Percentiles rank a stretch among this genome's conserved stretches.
phyloP scores from a whole-genome alignment of 2,329 filamentous ascomycete genomes.

The Colletotrichum gloeosporioides region DNA sequence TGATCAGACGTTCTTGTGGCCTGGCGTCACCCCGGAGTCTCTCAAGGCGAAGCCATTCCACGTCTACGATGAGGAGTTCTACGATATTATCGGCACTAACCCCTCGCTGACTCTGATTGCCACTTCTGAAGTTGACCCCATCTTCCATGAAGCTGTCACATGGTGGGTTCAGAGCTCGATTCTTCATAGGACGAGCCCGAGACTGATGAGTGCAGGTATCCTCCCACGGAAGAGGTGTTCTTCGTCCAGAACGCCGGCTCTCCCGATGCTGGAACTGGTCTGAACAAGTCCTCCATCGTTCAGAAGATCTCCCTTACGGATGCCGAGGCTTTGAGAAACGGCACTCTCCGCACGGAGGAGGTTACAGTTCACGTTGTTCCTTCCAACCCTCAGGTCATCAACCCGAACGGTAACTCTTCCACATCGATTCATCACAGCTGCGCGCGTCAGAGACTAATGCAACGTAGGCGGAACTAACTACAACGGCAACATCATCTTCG shows the following conservation, averaged over 20 bases:
- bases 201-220: slow-evolving; percentile 26
- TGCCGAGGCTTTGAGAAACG: slow-evolving; percentile 41
- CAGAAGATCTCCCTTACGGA: slow-evolving; percentile 54
- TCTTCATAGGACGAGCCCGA: rapidly evolving
- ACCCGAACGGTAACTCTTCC: slow-evolving; percentile 52
- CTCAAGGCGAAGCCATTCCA: slow-evolving; percentile 44
- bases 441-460: not conserved
- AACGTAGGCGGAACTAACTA: slow-evolving; percentile 53
- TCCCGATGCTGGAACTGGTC: slow-evolving; percentile 50
- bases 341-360: slow-evolving; percentile 40
- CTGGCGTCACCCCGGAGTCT: slow-evolving; percentile 42
- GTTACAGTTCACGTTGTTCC: slow-evolving; percentile 48
- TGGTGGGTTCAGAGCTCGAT: slow-evolving; percentile 35
- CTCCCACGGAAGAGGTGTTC: slow-evolving; percentile 56
- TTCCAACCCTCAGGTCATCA: slow-evolving; percentile 48
- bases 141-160: slow-evolving; percentile 62
- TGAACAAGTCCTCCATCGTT: slow-evolving; percentile 56
- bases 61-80: slow-evolving; percentile 57
- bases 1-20: slow-evolving; percentile 45
- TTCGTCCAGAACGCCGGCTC: slow-evolving; percentile 59
- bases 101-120: slow-evolving; percentile 57
- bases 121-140: slow-evolving; percentile 45
- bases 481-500: slow-evolving; percentile 52
- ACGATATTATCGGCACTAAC: slow-evolving; percentile 51
- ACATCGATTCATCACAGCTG: rapidly evolving